Evolutionary conservation across 257 asterid species (phyloP), one percentile per base, ranked within the genome.

Genomic region (Oldenlandia corymbosa): DNA sequence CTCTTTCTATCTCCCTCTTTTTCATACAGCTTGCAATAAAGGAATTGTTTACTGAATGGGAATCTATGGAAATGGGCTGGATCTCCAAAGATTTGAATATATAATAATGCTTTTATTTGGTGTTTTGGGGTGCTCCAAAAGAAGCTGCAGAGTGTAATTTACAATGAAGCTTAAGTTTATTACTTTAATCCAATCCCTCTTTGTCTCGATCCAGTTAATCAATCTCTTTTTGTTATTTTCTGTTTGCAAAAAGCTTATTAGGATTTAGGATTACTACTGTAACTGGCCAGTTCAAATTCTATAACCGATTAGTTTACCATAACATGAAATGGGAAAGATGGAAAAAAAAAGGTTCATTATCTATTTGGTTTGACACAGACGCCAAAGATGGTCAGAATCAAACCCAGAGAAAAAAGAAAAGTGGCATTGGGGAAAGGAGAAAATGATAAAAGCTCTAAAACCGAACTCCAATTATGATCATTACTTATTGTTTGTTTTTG

Each of bases 91-190:
- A 37, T 63, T 83, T 82, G 80, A 78, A 81, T 79, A 79, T 81
- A 78, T 73, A 87, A 68, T 73, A 79, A 62, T 30, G 58, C n/a
- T 31, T 73, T 66, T 57, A 16, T 36, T 73, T 66, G 62, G 74
- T 75, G n/a, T n/a, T n/a, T n/a, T n/a, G n/a, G n/a, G n/a, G n/a
- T n/a, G 84, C 83, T 75, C 79, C 61, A 76, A 83, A 85, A 84
- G 85, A 80, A 76, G 78, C 72, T 84, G 86, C 84, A 79, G 86
- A 58, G 73, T 55, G 76, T 70, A 74, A 67, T 81, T 70, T 76
- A 78, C 78, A 62, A 75, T 69, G 75, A 61, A 64, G 64, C 67
- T 80, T 57, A 71, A n/a, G n/a, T n/a, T n/a, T n/a, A 34, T 34
- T 34, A 34, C 74, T 78, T 72, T 79, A 76, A 74, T 76, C 23